A percentile compares a stretch with the other conserved stretches of the same genome.
These are phyloP conservation scores for Yamadazyma paraphyllophila DNA, from an alignment of 805 yeast species.

Conservation along the genomic window DNA sequence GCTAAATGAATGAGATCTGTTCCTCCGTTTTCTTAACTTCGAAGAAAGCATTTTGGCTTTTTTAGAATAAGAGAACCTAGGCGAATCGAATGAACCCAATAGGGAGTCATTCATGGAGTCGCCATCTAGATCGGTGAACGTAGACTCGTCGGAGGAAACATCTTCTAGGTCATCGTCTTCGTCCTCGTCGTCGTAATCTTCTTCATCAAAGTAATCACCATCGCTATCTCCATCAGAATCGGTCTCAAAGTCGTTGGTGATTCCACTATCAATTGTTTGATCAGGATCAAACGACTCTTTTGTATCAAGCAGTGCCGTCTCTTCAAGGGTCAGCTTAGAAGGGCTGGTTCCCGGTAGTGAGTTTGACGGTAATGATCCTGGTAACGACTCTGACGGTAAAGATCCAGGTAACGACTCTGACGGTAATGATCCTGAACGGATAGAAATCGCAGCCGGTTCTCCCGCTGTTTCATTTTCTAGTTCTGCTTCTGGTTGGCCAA, in stretches of 20 bases:
- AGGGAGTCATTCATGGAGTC: constrained; percentile 34
- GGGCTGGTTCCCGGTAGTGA: background rate
- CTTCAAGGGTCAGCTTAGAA: background rate
- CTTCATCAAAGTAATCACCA: constrained; percentile 22
- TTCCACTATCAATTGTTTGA: constrained; percentile 11
- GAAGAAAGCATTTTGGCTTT: constrained; percentile 8
- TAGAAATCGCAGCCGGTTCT: too few relatives aligned
- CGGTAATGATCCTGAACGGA: background rate
- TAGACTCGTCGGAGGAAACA: constrained; percentile 36
- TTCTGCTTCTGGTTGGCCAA: background rate
- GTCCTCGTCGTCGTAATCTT: constrained; percentile 24
- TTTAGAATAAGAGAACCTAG: constrained; percentile 7
- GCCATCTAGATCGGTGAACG: constrained; percentile 43
- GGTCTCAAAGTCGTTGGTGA: constrained; percentile 7
- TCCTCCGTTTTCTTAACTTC: constrained; percentile 11
- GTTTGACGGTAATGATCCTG: background rate
- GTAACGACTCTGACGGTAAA: background rate
- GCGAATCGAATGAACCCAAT: constrained; percentile 20
- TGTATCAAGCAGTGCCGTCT: background rate
- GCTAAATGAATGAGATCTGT: constrained; percentile 3
- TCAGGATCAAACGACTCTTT: constrained; percentile 8
- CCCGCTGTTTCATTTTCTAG: too few relatives aligned
- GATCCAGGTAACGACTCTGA: too few relatives aligned
- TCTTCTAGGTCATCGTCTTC: constrained; percentile 28
- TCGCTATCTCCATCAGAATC: constrained; percentile 8